A percentile compares a stretch with the other conserved stretches of the same genome.
These are phyloP conservation scores for Chenopodium suecicum DNA, from an alignment of 148 eudicot genomes.

Conservation along the genomic window DNA sequence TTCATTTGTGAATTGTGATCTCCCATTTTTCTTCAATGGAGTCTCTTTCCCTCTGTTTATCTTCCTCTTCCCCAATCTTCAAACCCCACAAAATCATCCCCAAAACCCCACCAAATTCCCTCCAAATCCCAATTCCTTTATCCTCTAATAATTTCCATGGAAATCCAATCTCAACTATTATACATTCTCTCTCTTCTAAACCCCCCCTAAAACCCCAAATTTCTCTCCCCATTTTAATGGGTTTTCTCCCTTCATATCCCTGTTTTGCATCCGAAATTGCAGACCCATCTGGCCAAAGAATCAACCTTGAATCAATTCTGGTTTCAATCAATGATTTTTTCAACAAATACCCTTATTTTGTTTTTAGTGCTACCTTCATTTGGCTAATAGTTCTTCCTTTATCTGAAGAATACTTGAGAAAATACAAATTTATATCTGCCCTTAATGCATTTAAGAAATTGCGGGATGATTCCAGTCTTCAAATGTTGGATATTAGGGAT, in stretches of 20 bases:
- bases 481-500: slow-evolving; percentile 86
- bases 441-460: slow-evolving; percentile 70
- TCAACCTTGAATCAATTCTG: slow-evolving; percentile 63
- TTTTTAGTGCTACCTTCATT: slow-evolving; percentile 66
- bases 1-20: slow-evolving; percentile 2
- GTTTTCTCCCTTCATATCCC: slow-evolving; percentile 35
- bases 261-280: slow-evolving; percentile 55
- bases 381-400: slow-evolving; percentile 75
- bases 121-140: slow-evolving; percentile 30
- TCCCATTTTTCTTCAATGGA: slow-evolving; percentile 38
- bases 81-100: slow-evolving; percentile 41
- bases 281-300: slow-evolving; percentile 38
- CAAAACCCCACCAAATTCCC: slow-evolving; percentile 24
- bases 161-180: slow-evolving; percentile 15
- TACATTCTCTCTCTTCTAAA: slow-evolving; percentile 26
- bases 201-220: slow-evolving; percentile 39
- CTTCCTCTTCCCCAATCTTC: slow-evolving; percentile 52
- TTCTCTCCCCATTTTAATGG: slow-evolving; percentile 34
- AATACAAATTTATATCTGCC: slow-evolving; percentile 65
- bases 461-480: slow-evolving; percentile 57
- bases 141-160: slow-evolving; percentile 2
- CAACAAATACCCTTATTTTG: slow-evolving; percentile 74
- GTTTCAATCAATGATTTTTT: slow-evolving; percentile 67
- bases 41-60: slow-evolving; percentile 53
- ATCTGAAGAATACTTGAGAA: slow-evolving; percentile 52